Evolutionary conservation across 2,329 filamentous ascomycete species (phyloP).

Genomic region (Camptophora hylomeconis): DNA sequence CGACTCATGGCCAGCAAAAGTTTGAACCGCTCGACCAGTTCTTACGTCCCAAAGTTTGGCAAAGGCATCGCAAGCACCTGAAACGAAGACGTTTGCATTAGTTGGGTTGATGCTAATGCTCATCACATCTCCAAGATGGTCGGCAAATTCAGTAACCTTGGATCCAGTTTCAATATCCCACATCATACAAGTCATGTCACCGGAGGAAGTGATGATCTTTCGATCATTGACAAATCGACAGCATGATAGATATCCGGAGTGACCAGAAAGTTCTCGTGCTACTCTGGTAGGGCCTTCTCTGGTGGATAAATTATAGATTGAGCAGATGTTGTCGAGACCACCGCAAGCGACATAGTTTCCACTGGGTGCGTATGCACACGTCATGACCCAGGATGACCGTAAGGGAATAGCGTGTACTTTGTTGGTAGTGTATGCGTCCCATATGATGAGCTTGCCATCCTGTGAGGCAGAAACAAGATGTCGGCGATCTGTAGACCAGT

Average conservation of each 20-base stretch:
- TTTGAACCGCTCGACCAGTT: conserved; percentile 95
- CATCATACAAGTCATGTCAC: conserved; percentile 99
- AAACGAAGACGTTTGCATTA: conserved; percentile 98
- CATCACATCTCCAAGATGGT: conserved; percentile 98
- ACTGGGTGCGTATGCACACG: conserved; percentile 94
- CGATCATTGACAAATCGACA: conserved; percentile 98
- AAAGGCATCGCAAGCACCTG: conserved; percentile 96
- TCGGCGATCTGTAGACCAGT: conserved; percentile 97
- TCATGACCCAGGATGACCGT: conserved; percentile 99
- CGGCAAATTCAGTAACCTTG: conserved; percentile 94
- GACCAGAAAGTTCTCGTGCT: conserved; percentile 86
- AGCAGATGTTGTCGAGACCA: conserved; percentile 98
- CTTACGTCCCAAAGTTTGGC: conserved; percentile 98
- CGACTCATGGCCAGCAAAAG: conserved; percentile 94
- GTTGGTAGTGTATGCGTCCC: conserved; percentile 99
- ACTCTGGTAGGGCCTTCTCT: conserved; percentile 95
- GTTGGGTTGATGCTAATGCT: conserved; percentile 99
- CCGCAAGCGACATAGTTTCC: conserved; percentile 98
- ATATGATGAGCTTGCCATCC: conserved; percentile 98
- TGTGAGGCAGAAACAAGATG: conserved; percentile 96
- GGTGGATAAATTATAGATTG: conserved; percentile 96
- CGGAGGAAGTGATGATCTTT: conserved; percentile 92
- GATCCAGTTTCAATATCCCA: conserved; percentile 98
- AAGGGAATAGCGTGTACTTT: conserved; percentile 98
- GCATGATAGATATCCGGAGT: conserved; percentile 95